These are phyloP conservation scores for Saccharomyces mikatae DNA, from an alignment of 805 yeast genomes.

Conservation along the genomic window DNA sequence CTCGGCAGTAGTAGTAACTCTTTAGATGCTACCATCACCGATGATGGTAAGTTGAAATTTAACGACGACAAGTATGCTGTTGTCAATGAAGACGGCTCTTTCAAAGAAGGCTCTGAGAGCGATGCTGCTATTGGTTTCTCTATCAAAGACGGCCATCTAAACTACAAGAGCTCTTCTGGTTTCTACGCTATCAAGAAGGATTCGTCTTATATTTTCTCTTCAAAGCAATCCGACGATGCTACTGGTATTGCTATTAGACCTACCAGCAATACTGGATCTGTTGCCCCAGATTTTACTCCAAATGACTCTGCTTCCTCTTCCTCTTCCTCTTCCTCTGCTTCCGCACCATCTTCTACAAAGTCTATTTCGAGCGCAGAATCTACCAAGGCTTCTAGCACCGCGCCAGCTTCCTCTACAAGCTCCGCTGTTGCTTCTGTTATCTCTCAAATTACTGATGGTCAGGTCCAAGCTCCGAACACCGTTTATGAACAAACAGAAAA, in stretches of 20 bases:
- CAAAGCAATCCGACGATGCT: slow-evolving; percentile 19
- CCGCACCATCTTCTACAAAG: slow-evolving; percentile 2
- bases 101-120: slow-evolving; percentile 17
- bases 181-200: slow-evolving; percentile 36
- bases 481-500: slow-evolving; percentile 11
- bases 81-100: slow-evolving; percentile 18
- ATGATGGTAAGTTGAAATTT: slow-evolving; percentile 26
- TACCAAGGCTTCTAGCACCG: slow-evolving; percentile 13
- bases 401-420: slow-evolving; percentile 17
- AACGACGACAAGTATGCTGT: slow-evolving; percentile 27
- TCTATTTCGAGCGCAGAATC: slow-evolving; percentile 2
- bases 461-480: slow-evolving; percentile 10
- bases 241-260: slow-evolving; percentile 12
- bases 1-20: slow-evolving; percentile 8
- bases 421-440: slow-evolving; percentile 4
- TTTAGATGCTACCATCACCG: slow-evolving; percentile 22
- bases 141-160: slow-evolving; percentile 15
- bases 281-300: slow-evolving; percentile 15
- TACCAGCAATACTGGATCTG: slow-evolving; percentile 7
- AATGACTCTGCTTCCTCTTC: slow-evolving; percentile 4
- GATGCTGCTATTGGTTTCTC: slow-evolving; percentile 33
- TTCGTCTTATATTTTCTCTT: slow-evolving; percentile 18
- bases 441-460: slow-evolving; percentile 11
- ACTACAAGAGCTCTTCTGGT: slow-evolving; percentile 12
- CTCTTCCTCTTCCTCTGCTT: slow-evolving; percentile 3